Base-by-base conservation (phyloP, 257 asterid species). In the Ehretia macrophylla region DNA sequence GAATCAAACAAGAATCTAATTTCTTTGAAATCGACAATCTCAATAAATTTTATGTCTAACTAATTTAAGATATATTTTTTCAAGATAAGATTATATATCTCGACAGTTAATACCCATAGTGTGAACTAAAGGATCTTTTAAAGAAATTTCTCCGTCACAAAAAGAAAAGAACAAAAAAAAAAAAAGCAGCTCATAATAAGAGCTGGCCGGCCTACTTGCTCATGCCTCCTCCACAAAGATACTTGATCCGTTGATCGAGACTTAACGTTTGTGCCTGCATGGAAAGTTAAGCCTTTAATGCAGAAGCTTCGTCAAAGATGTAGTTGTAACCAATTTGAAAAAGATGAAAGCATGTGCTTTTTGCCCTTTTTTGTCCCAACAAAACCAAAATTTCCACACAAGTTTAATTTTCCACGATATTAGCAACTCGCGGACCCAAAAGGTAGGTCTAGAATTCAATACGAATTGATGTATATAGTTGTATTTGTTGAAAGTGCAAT, bases 241-340 rank as follows among this genome's bases (percentile, higher is more conserved):
- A 14, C 20, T 44, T 42, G 14, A 11, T 14, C n/a, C n/a, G n/a
- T n/a, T n/a, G n/a, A n/a, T n/a, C n/a, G n/a, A n/a, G n/a, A n/a
- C n/a, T n/a, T n/a, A n/a, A n/a, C n/a, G n/a, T n/a, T n/a, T n/a
- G n/a, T n/a, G n/a, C n/a, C n/a, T n/a, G n/a, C n/a, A n/a, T n/a
- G n/a, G n/a, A n/a, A 49, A 27, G 48, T 47, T 65, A 49, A 22
- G 27, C 19, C 48, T 11, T 66, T 35, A 58, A 44, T 51, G 47
- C 12, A 8, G 48, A 14, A 12, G 47, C 60, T 53, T 65, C 67
- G 69, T 71, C 60, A 71, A 67, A 63, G 69, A 20, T 63, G 64
- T 35, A 64, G 79, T 56, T 71, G 79, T 17, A 65, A 63, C 65
- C 47, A 48, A 66, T 51, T 46, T 40, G 14, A 65, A 60, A 14